Conservation (phyloP, 2,329 filamentous ascomycete species). For the Colletotrichum limetticola region DNA sequence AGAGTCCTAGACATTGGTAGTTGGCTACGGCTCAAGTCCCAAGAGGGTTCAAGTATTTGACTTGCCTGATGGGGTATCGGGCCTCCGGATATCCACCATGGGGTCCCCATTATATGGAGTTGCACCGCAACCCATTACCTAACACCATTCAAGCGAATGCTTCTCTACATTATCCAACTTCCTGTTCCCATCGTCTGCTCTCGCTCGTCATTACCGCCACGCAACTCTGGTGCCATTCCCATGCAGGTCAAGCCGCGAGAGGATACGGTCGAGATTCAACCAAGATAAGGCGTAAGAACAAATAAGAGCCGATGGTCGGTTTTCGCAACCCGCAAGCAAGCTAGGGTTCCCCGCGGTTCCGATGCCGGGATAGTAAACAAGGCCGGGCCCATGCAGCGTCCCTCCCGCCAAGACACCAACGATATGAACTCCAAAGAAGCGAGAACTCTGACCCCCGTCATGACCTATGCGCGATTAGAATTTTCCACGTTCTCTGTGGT, state of each 20-base stretch:
- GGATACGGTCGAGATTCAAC: neutral
- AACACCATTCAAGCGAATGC: neutral
- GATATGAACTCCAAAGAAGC: slow-evolving; percentile 4
- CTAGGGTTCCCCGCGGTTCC: slow-evolving; percentile 17
- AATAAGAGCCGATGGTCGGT: neutral
- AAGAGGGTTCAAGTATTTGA: neutral
- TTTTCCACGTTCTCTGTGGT: neutral
- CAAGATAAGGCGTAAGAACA: neutral
- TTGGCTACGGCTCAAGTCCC: neutral
- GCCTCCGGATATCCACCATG: slow-evolving; percentile 23
- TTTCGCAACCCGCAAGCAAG: neutral
- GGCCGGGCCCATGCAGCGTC: slow-evolving; percentile 2
- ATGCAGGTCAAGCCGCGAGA: neutral
- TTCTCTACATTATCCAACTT: neutral
- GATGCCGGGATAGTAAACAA: slow-evolving; percentile 7
- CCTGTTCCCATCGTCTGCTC: neutral
- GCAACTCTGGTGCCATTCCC: neutral
- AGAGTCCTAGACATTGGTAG: neutral
- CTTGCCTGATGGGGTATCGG: slow-evolving; percentile 1
- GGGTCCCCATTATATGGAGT: neutral
- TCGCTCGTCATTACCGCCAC: neutral
- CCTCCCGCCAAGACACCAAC: slow-evolving; percentile 19
- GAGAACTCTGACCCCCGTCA: slow-evolving; percentile 2
- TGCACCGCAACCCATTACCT: slow-evolving; percentile 2
- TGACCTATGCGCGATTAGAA: slow-evolving; percentile 19